Base-by-base conservation (phyloP, 192 early-diverging fungal species). In the Paraglomus brasilianum region DNA sequence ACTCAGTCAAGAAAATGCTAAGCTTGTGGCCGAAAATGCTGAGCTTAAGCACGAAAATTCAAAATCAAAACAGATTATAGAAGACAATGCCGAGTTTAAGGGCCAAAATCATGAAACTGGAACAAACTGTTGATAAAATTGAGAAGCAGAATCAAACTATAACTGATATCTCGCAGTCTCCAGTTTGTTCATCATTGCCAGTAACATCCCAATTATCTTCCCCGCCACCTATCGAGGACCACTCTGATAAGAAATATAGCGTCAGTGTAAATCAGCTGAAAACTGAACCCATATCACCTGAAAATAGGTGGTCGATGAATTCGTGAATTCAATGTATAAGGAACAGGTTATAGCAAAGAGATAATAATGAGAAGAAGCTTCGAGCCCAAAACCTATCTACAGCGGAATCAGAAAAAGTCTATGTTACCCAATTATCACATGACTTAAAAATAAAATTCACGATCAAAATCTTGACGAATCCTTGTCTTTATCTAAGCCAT, bases 291-390 rank as follows among this genome's bases (percentile, higher is more conserved):
- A 41, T 40, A 60, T 60, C 38, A 60, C 40, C n/a, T 1, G 58
- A 60, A 60, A 15, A 60, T 0, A 60, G 43, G 39, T 42, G 14
- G 15, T 13, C 17, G 14, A 60, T 41, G 58, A 60, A 41, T 60
- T 60, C 19, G 39, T 60, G 38, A 4, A 60, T 60, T 60, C 41
- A 43, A 60, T 15, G 15, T 14, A 60, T 60, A 60, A 60, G 39
- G 38, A 60, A 60, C 10, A 42, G 13, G 57, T 59, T 59, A n/a
- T n/a, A 59, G 57, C 42, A 59, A 41, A 36, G 24, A 59, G 57
- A 59, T 59, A 59, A 59, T 58, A 58, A n/a, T 5, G 57, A 59
- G 36, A 41, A 59, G 57, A 59, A 59, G 30, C 57, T 59, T 59
- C 5, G 36, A 40, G 57, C 38, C 42, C 57, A 59, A 59, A 41